Evolutionary conservation across 345 rosid species (phyloP).

Genomic region (Ceriops tagal): DNA sequence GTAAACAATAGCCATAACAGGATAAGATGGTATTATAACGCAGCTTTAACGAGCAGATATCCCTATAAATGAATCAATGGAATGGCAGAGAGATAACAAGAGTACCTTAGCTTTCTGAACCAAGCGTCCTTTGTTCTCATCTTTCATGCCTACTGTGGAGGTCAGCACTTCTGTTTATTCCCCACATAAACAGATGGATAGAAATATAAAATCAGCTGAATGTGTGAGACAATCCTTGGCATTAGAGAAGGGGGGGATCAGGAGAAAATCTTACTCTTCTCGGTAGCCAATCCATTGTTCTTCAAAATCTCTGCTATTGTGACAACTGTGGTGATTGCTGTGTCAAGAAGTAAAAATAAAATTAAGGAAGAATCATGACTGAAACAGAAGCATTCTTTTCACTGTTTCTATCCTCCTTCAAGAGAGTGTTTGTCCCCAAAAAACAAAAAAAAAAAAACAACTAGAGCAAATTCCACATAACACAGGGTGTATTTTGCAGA

Average conservation of each 20-base stretch:
- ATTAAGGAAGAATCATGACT: neutral
- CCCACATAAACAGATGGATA: neutral
- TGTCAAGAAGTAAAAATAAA: neutral
- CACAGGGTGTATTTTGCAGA: too few relatives aligned
- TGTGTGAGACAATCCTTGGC: neutral
- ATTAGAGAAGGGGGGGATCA: neutral
- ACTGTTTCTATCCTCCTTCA: neutral
- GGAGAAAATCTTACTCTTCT: conserved; percentile 54
- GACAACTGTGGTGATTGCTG: conserved; percentile 29
- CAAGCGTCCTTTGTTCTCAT: conserved; percentile 67
- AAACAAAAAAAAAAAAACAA: neutral
- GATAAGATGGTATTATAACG: neutral
- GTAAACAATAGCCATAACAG: neutral
- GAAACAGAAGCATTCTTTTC: too few relatives aligned
- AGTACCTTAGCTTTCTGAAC: conserved; percentile 85
- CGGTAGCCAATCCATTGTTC: conserved; percentile 82
- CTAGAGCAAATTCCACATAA: too few relatives aligned
- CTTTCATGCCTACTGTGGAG: conserved; percentile 84
- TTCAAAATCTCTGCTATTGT: conserved; percentile 82
- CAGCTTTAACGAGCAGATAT: neutral
- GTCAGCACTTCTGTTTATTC: conserved; percentile 63
- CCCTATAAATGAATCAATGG: neutral
- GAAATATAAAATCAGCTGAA: neutral
- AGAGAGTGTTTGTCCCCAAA: neutral
- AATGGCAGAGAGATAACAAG: neutral